Conservation (phyloP, 768 basidiomycete genomes). For the Boletus rubescentipes region DNA sequence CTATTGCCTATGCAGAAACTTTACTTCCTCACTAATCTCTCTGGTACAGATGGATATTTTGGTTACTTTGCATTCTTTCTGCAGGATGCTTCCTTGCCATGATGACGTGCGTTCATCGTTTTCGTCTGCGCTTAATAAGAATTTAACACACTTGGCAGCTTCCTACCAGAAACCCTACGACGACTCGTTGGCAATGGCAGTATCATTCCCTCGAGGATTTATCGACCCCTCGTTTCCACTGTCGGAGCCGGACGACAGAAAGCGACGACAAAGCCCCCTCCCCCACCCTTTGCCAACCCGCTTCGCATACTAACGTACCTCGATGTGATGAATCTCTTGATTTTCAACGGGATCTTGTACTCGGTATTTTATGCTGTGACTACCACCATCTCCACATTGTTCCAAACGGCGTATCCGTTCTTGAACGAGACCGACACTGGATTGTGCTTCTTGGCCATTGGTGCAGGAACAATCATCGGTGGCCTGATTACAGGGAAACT, state of each 20-base stretch:
- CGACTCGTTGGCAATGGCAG: conserved; percentile 32
- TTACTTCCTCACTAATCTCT: neutral
- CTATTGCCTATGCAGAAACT: neutral
- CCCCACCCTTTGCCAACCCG: conserved; percentile 37
- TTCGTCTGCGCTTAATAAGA: neutral
- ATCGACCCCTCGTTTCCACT: conserved; percentile 28
- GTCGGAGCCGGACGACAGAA: conserved; percentile 24
- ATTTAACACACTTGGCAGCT: conserved; percentile 10
- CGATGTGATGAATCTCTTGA: conserved; percentile 39
- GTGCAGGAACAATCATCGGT: conserved; percentile 67
- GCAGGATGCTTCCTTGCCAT: conserved; percentile 13
- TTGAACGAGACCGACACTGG: conserved; percentile 56
- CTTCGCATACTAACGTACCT: conserved; percentile 38
- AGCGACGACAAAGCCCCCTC: neutral
- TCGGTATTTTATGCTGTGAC: conserved; percentile 50
- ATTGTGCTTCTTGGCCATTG: conserved; percentile 75
- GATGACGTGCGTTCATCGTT: conserved; percentile 5
- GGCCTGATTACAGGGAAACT: conserved; percentile 57
- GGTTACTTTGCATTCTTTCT: conserved; percentile 21
- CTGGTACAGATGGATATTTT: conserved; percentile 21
- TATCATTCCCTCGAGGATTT: conserved; percentile 22
- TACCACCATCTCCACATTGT: conserved; percentile 48
- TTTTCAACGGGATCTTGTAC: conserved; percentile 55
- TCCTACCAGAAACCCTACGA: conserved; percentile 23
- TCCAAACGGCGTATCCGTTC: conserved; percentile 48